Conservation (phyloP, 148 eudicot species). For the Fagopyrum esculentum region DNA sequence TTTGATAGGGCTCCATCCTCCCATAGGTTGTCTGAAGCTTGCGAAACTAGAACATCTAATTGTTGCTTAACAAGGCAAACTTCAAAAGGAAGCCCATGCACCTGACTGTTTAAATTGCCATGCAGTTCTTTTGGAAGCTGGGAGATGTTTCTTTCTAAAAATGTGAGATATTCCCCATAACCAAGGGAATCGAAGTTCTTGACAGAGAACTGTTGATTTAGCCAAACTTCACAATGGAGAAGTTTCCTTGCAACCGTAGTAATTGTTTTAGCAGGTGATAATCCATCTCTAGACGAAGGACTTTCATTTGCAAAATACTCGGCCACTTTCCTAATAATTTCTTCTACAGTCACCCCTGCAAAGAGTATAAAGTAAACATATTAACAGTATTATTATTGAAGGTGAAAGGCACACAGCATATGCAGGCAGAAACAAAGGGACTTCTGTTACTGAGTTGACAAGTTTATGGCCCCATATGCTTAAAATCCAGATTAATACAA, state of each 20-base stretch:
- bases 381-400: neutral
- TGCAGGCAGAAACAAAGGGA: neutral
- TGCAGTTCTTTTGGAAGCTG: slow-evolving; percentile 41
- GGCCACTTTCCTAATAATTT: slow-evolving; percentile 43
- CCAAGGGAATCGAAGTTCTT: slow-evolving; percentile 70
- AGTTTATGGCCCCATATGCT: neutral
- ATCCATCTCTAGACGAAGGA: slow-evolving; percentile 20
- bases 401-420: neutral
- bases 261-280: slow-evolving; percentile 29
- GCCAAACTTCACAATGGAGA: slow-evolving; percentile 61
- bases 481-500: neutral
- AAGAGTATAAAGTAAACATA: slow-evolving; percentile 6
- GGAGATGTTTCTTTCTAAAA: slow-evolving; percentile 44
- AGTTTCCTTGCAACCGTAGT: slow-evolving; percentile 44
- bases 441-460: neutral
- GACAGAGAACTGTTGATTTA: slow-evolving; percentile 57
- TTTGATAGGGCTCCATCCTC: slow-evolving; percentile 44
- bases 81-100: slow-evolving; percentile 34
- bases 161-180: slow-evolving; percentile 58
- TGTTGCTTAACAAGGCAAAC: slow-evolving; percentile 60
- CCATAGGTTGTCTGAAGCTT: slow-evolving; percentile 56
- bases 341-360: slow-evolving; percentile 53
- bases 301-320: slow-evolving; percentile 40
- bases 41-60: slow-evolving; percentile 54
- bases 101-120: slow-evolving; percentile 31